A percentile compares a stretch with the other conserved stretches of the same genome.
These are phyloP conservation scores for Mrakiaceae sp. DNA, from an alignment of 1,284 basidiomycete species.

Conservation along the genomic window DNA sequence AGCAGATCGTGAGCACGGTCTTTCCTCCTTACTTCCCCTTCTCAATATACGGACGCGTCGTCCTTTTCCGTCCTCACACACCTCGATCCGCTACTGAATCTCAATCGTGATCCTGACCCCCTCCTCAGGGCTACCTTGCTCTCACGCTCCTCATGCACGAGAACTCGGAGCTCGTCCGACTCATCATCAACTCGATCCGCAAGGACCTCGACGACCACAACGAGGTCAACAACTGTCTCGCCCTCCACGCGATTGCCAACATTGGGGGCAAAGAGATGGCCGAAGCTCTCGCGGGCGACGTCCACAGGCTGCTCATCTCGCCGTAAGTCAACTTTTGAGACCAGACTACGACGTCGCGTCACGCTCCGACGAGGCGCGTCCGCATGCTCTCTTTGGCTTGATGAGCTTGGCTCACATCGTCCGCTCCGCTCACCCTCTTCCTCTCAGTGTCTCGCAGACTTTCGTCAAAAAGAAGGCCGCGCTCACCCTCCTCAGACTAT, in stretches of 20 bases:
- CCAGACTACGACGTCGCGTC: too few relatives aligned
- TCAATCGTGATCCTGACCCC: neutral
- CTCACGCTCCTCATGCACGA: conserved; percentile 97
- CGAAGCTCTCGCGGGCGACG: conserved; percentile 82
- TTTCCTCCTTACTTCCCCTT: neutral
- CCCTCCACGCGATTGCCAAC: conserved; percentile 95
- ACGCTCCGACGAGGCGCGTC: too few relatives aligned
- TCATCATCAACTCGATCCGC: conserved; percentile 95
- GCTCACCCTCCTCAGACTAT: conserved; percentile 78
- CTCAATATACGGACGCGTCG: neutral
- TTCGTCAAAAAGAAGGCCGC: conserved; percentile 99
- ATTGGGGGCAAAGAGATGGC: conserved; percentile 98
- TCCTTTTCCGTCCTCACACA: too few relatives aligned
- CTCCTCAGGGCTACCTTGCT: conserved; percentile 81
- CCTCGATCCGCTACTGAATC: too few relatives aligned
- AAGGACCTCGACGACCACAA: conserved; percentile 93
- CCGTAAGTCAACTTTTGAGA: conserved; percentile 49
- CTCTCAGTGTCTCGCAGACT: conserved; percentile 68
- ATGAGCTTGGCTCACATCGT: neutral
- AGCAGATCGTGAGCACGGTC: conserved; percentile 73
- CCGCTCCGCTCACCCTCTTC: conserved; percentile 7
- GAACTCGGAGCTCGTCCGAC: conserved; percentile 87
- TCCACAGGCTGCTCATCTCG: conserved; percentile 89
- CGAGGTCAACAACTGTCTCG: conserved; percentile 92
- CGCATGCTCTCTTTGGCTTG: too few relatives aligned